phyloP scores from a whole-genome alignment of 257 asterid species.

The Solanum sejunctum region DNA sequence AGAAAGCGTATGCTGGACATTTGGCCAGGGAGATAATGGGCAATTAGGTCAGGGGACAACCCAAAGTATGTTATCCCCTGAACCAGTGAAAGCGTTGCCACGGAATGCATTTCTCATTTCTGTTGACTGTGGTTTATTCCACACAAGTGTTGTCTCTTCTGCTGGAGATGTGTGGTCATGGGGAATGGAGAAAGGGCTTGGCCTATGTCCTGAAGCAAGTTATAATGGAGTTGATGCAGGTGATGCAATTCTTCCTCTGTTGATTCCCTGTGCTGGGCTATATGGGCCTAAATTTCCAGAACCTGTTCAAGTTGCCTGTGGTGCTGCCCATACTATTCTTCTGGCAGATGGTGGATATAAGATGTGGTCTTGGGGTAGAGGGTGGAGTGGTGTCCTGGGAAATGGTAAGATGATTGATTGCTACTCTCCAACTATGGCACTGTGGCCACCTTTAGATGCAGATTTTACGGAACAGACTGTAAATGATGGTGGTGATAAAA shows the following conservation, averaged over 20 bases:
- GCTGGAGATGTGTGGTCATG: constrained; percentile 88
- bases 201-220: constrained; percentile 78
- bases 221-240: constrained; percentile 59
- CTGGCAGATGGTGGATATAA: constrained; percentile 54
- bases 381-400: constrained; percentile 85
- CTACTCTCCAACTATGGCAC: constrained; percentile 36
- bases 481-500: neutral
- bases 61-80: constrained; percentile 38
- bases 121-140: constrained; percentile 77
- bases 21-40: constrained; percentile 85
- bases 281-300: constrained; percentile 33
- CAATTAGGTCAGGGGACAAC: constrained; percentile 92
- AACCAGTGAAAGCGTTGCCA: constrained; percentile 46
- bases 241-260: constrained; percentile 65
- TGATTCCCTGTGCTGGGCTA: constrained; percentile 24
- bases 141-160: constrained; percentile 71
- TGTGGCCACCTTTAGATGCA: constrained; percentile 55
- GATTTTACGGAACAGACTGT: constrained; percentile 20
- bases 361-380: constrained; percentile 96
- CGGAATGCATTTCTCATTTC: constrained; percentile 38
- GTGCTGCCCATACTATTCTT: constrained; percentile 93
- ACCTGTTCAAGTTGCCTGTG: constrained; percentile 63
- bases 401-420: constrained; percentile 40
- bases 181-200: constrained; percentile 97
- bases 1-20: constrained; percentile 76